Evolutionary conservation across 1,284 basidiomycete genomes (phyloP).

Genomic region (Rhodotorula glutinis): DNA sequence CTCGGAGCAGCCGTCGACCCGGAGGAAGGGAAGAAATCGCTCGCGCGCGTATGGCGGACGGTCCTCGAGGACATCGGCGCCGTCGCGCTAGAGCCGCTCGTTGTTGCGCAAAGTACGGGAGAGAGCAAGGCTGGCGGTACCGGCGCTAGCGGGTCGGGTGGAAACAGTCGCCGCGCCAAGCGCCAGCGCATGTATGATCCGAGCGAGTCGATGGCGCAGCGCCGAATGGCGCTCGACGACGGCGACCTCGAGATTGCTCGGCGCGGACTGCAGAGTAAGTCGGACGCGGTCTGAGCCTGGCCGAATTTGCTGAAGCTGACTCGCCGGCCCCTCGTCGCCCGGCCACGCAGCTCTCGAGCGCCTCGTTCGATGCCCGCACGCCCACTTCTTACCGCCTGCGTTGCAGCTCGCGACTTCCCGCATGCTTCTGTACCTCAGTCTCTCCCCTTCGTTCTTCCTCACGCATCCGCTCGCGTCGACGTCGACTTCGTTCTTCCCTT

Average conservation of each 20-base stretch:
- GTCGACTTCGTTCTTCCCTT: slow-evolving; percentile 28
- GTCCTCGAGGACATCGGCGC: slow-evolving; percentile 34
- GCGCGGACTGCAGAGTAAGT: slow-evolving; percentile 29
- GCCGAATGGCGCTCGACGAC: slow-evolving; percentile 21
- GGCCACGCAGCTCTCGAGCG: slow-evolving; percentile 27
- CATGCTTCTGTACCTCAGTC: slow-evolving; percentile 35
- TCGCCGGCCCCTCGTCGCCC: neutral
- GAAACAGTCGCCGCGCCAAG: slow-evolving; percentile 30
- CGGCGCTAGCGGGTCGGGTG: slow-evolving; percentile 2
- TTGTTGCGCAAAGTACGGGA: slow-evolving; percentile 2
- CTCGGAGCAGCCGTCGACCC: slow-evolving; percentile 30
- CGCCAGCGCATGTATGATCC: slow-evolving; percentile 33
- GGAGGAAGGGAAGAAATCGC: slow-evolving; percentile 31
- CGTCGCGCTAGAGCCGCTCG: slow-evolving; percentile 32
- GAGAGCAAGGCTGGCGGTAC: neutral
- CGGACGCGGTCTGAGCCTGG: neutral
- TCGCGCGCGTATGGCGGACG: slow-evolving; percentile 34
- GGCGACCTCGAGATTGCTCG: slow-evolving; percentile 28
- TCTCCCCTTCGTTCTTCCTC: slow-evolving; percentile 29
- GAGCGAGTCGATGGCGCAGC: slow-evolving; percentile 27
- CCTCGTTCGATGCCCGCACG: slow-evolving; percentile 23
- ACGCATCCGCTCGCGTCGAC: slow-evolving; percentile 15
- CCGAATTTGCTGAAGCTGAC: neutral
- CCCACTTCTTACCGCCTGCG: slow-evolving; percentile 29
- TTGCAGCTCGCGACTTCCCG: slow-evolving; percentile 36